phyloP scores from a whole-genome alignment of 1,139 yeast species.

The Blastobotrys aristatus region DNA sequence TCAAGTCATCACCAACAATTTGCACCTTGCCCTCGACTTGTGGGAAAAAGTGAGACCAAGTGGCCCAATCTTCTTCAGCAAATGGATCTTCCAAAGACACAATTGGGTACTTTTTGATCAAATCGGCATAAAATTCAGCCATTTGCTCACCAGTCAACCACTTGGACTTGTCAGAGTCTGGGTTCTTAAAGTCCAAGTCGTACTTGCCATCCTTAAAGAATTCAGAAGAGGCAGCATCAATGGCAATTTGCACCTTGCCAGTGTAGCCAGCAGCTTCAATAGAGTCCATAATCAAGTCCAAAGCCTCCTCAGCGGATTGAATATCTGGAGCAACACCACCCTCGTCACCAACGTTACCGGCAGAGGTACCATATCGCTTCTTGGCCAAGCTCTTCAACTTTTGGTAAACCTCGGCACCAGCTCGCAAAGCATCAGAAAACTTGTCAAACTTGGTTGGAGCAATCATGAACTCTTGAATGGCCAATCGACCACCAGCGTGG shows the following conservation, averaged over 20 bases:
- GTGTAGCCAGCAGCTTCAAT: constrained; percentile 90
- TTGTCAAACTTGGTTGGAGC: constrained; percentile 85
- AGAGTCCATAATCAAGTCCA: constrained; percentile 83
- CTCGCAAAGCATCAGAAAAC: constrained; percentile 90
- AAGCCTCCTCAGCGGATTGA: constrained; percentile 88
- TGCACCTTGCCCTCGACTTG: constrained; percentile 64
- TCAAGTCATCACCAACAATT: constrained; percentile 94
- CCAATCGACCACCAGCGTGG: constrained; percentile 98
- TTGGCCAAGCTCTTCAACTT: constrained; percentile 83
- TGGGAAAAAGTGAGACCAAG: constrained; percentile 82
- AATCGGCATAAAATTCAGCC: constrained; percentile 72
- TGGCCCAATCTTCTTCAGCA: constrained; percentile 98
- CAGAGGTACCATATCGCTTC: constrained; percentile 91
- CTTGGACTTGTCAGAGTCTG: constrained; percentile 79
- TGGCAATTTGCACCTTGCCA: constrained; percentile 83
- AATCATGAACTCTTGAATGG: constrained; percentile 98
- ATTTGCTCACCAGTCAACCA: constrained; percentile 86
- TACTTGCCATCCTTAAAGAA: constrained; percentile 93
- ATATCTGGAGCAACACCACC: constrained; percentile 99
- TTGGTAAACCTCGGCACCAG: constrained; percentile 96
- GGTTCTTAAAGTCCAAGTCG: constrained; percentile 97
- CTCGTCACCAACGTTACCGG: constrained; percentile 99
- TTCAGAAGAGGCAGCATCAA: constrained; percentile 95
- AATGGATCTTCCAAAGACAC: constrained; percentile 97
- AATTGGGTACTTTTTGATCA: constrained; percentile 87